phyloP scores from a whole-genome alignment of 1,139 yeast genomes.

The Candida mesenterica region DNA sequence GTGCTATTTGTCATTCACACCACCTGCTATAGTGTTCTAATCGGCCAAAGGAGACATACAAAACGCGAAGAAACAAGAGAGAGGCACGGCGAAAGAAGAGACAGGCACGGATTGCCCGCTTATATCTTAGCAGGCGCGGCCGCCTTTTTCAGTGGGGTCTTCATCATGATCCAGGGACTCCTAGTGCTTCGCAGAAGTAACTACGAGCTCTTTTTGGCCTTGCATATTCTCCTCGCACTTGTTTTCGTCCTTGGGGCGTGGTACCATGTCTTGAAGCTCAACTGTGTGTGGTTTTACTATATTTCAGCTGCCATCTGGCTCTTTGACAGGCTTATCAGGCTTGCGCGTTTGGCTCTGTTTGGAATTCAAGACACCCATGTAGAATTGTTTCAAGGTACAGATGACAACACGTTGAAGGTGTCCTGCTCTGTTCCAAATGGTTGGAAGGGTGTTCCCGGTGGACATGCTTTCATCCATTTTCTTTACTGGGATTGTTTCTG shows the following conservation, averaged over 20 bases:
- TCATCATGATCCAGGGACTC: constrained; percentile 37
- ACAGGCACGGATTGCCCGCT: too few species aligned
- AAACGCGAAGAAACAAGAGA: too few species aligned
- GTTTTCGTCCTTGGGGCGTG: constrained; percentile 43
- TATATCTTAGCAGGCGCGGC: constrained; percentile 31
- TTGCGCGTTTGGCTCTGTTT: constrained; percentile 31
- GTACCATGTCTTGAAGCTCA: constrained; percentile 38
- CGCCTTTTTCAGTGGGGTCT: constrained; percentile 30
- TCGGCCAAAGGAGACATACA: not conserved
- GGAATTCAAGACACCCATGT: constrained; percentile 41
- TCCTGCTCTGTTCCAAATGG: constrained; percentile 38
- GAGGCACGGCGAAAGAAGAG: too few species aligned
- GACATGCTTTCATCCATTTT: constrained; percentile 60
- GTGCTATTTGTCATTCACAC: constrained; percentile 40
- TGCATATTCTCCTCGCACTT: constrained; percentile 44
- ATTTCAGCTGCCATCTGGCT: constrained; percentile 44
- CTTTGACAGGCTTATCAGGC: constrained; percentile 40
- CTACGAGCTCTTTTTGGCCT: constrained; percentile 42
- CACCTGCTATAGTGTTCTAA: constrained; percentile 25
- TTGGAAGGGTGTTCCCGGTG: constrained; percentile 57
- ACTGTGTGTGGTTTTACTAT: constrained; percentile 39
- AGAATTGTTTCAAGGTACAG: constrained; percentile 20
- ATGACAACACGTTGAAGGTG: constrained; percentile 40
- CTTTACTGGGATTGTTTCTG: constrained; percentile 54
- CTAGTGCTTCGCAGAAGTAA: constrained; percentile 37